Evolutionary conservation across 2,329 filamentous ascomycete genomes (phyloP).

Genomic region (Aspergillus versicolor): DNA sequence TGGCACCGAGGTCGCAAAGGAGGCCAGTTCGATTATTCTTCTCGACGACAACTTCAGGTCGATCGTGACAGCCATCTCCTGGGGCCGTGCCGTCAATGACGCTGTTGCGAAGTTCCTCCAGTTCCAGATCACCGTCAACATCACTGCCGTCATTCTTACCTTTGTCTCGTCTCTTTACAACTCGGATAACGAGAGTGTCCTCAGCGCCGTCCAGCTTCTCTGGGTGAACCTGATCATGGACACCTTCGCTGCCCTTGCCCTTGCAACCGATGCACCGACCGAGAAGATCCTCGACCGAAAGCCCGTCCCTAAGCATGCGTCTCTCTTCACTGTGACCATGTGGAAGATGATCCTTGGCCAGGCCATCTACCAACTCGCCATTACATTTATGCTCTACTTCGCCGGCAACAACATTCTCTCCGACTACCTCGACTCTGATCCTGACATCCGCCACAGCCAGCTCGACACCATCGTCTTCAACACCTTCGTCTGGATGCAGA

Average conservation of each 20-base stretch:
- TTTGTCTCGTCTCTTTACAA: slow-evolving; percentile 83
- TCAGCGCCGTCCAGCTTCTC: slow-evolving; percentile 86
- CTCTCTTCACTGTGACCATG: slow-evolving; percentile 85
- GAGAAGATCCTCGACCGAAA: slow-evolving; percentile 77
- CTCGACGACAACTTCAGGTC: slow-evolving; percentile 66
- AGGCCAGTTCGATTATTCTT: slow-evolving; percentile 67
- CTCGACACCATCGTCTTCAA: slow-evolving; percentile 89
- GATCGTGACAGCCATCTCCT: slow-evolving; percentile 66
- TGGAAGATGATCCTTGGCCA: slow-evolving; percentile 99
- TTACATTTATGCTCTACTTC: slow-evolving; percentile 81
- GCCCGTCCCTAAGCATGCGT: slow-evolving; percentile 70
- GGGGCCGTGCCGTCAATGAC: slow-evolving; percentile 69
- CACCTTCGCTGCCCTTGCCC: slow-evolving; percentile 82
- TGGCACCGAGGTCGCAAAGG: slow-evolving; percentile 67
- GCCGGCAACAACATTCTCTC: slow-evolving; percentile 62
- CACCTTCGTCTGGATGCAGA: slow-evolving; percentile 99
- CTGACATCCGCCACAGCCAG: slow-evolving; percentile 47
- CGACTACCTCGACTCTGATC: slow-evolving; percentile 45
- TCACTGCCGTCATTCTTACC: slow-evolving; percentile 83
- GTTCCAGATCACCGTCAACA: slow-evolving; percentile 74
- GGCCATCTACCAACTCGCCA: slow-evolving; percentile 78
- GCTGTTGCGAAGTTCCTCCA: slow-evolving; percentile 68
- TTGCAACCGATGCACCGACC: slow-evolving; percentile 87
- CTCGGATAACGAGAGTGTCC: slow-evolving; percentile 66
- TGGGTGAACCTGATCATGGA: slow-evolving; percentile 99